Conservation (phyloP, 345 rosid genomes). For the Erysimum cheiranthoides region DNA sequence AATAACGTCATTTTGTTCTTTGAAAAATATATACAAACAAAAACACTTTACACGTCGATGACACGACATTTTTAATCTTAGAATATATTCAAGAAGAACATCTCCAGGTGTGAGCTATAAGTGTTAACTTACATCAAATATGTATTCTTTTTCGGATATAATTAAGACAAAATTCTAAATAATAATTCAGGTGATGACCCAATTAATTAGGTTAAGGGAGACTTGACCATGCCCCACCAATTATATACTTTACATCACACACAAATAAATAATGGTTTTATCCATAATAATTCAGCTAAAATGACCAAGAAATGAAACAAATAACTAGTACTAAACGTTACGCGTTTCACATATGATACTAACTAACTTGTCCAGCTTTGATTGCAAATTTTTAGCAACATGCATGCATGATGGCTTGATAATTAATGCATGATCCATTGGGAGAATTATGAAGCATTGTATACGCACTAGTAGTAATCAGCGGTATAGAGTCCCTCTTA, state of each 20-base stretch:
- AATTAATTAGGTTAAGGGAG: conserved; percentile 20
- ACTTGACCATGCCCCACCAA: neutral
- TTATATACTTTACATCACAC: conserved; percentile 2
- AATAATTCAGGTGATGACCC: conserved; percentile 18
- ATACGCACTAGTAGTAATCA: no score
- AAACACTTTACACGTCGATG: conserved; percentile 27
- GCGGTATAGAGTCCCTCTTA: no score
- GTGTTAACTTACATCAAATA: conserved; percentile 1
- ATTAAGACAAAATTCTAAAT: neutral
- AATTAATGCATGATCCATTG: no score
- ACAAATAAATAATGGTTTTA: neutral
- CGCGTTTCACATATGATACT: no score
- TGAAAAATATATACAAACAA: conserved; percentile 7
- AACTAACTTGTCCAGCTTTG: no score
- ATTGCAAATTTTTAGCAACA: no score
- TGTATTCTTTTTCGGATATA: conserved; percentile 10
- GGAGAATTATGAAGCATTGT: no score
- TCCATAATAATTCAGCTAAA: no score
- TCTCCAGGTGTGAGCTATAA: conserved; percentile 24
- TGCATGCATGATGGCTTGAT: no score
- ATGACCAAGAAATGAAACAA: no score
- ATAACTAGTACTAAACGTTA: no score
- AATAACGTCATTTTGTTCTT: conserved; percentile 25
- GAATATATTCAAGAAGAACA: conserved; percentile 32
- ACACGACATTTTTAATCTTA: conserved; percentile 19